These are phyloP conservation scores for Cryptosporidium ryanae DNA, from an alignment of 169 alveolate species.

Conservation along the genomic window DNA sequence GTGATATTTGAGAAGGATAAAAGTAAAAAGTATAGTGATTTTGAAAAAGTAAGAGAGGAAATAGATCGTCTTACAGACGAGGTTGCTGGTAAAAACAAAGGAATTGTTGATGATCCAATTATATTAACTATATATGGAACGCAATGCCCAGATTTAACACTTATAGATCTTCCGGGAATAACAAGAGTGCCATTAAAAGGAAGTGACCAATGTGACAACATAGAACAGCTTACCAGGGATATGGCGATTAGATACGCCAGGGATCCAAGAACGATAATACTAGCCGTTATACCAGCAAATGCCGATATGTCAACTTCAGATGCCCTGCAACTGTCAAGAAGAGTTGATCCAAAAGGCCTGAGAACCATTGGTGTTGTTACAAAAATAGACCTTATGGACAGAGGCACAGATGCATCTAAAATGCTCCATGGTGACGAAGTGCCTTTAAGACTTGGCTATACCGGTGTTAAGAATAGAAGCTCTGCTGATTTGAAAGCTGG, in stretches of 20 bases:
- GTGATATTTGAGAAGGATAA: constrained; percentile 83
- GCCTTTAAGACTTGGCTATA: constrained; percentile 95
- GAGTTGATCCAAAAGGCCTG: constrained; percentile 95
- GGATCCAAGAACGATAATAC: constrained; percentile 96
- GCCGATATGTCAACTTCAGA: constrained; percentile 98
- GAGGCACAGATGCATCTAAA: constrained; percentile 96
- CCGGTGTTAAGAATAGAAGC: constrained; percentile 95
- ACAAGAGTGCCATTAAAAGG: constrained; percentile 96
- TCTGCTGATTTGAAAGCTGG: constrained; percentile 92
- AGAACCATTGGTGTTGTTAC: constrained; percentile 97
- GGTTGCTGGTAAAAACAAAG: constrained; percentile 92
- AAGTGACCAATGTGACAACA: constrained; percentile 95
- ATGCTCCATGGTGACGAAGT: constrained; percentile 95
- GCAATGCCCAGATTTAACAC: constrained; percentile 96
- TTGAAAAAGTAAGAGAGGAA: constrained; percentile 91
- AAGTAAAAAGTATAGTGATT: constrained; percentile 88
- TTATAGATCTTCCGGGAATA: constrained; percentile 99
- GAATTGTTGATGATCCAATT: constrained; percentile 97
- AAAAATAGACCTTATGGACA: constrained; percentile 98
- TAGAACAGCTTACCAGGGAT: constrained; percentile 94
- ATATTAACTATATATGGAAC: constrained; percentile 94
- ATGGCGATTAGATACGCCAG: constrained; percentile 92
- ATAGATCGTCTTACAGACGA: constrained; percentile 91
- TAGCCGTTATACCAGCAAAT: constrained; percentile 97
- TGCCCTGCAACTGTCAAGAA: constrained; percentile 95